These are phyloP conservation scores for Hyaloscypha finlandica DNA, from an alignment of 495 filamentous ascomycete species.

Conservation along the genomic window DNA sequence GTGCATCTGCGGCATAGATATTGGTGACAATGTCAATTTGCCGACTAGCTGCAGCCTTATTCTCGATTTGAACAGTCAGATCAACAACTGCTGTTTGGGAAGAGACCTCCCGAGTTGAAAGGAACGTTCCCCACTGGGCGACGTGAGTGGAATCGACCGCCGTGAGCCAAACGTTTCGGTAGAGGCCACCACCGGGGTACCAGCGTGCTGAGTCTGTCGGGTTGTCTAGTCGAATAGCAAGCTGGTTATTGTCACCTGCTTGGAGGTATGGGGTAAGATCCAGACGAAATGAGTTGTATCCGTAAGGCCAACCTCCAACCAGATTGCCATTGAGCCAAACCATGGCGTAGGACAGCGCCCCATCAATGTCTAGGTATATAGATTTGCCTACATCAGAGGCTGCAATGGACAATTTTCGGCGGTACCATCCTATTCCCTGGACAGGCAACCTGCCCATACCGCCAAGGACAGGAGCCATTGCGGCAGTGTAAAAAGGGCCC, in stretches of 20 bases:
- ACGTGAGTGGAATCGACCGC: constrained; percentile 46
- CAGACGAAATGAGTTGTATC: constrained; percentile 49
- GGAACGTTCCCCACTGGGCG: constrained; percentile 45
- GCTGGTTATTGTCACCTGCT: constrained; percentile 39
- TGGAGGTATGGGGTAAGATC: constrained; percentile 48
- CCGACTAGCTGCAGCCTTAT: constrained; percentile 32
- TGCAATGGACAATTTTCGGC: constrained; percentile 39
- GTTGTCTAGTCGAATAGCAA: constrained; percentile 53
- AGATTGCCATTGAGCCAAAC: constrained; percentile 52
- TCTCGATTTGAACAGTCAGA: constrained; percentile 42
- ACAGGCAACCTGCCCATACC: constrained; percentile 59
- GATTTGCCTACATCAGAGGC: constrained; percentile 38
- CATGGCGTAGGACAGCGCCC: constrained; percentile 49
- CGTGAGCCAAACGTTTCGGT: constrained; percentile 52
- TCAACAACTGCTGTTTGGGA: constrained; percentile 41
- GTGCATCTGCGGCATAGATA: constrained; percentile 4
- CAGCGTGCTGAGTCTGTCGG: constrained; percentile 45
- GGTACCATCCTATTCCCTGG: constrained; percentile 52
- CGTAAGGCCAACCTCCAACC: constrained; percentile 37
- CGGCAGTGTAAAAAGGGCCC: constrained; percentile 38
- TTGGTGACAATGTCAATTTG: constrained; percentile 5
- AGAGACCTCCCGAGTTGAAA: constrained; percentile 43
- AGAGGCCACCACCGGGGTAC: constrained; percentile 53
- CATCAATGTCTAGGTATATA: constrained; percentile 50
- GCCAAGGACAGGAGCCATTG: constrained; percentile 48